Base-by-base conservation (phyloP, 2,329 filamentous ascomycete species). In the Penicillium sp. region DNA sequence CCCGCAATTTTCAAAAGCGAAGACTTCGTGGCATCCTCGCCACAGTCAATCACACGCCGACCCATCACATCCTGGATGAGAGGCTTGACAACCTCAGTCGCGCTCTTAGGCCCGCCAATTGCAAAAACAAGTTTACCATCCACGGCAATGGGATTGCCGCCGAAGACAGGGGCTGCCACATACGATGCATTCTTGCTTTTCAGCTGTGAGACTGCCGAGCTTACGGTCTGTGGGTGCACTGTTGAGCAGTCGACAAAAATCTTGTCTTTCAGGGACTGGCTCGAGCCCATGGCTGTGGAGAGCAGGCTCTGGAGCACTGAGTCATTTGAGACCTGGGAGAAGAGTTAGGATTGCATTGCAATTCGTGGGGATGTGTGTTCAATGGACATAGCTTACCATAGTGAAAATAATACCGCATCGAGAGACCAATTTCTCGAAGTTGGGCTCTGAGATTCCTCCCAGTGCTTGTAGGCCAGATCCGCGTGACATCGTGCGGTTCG, bases 231-330 rank as follows among this genome's bases (percentile, higher is more conserved):
- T 0, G 91, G 91, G 67, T 93, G 89, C 34, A 96, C 84, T 7
- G 91, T 96, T 3, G 89, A 93, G 78, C 88, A 91, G 67, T 96
- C 91, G 16, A 96, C 83, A 62, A 96, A 87, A 34, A 95, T 78
- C 77, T 95, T 96, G 60, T 86, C 88, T 29, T 79, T 79, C 32
- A 89, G 64, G 0, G 69, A 63, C 13, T 64, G 61, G 4, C 62
- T 64, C 3, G 59, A 67, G 35, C 51, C 61, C 43, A 66, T 47
- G 2, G 64, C 65, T 6, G 67, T 61, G 13, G 64, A 63, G 46
- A 70, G 58, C 0, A 74, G 59, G 4, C 60, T 61, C 51, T 69
- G 53, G 2, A 76, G 67, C 19, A 75, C 74, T 2, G 68, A 50
- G 62, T 77, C 75, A 53, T 78, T 74, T 47, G 73, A 73, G 45